Base-by-base conservation (phyloP, 805 yeast genomes). In the Metschnikowia lachancei region DNA sequence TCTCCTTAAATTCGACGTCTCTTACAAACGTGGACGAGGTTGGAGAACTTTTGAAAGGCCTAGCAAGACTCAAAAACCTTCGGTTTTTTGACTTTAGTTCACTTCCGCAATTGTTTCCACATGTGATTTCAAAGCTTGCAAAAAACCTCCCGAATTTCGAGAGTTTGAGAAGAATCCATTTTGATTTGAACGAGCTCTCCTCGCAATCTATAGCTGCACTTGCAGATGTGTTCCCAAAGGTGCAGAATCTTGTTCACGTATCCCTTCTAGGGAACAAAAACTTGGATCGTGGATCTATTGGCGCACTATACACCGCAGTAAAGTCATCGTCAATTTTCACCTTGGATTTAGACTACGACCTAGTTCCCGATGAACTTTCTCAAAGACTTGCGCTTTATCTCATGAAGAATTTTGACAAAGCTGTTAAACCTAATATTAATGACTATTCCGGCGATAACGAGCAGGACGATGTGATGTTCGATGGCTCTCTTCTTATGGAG, bases 401-500 rank as follows among this genome's bases (percentile, higher is more conserved):
- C 46, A 78, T 79, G 83, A 70, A 76, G 52, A 79, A 79, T 57
- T 74, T 79, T 78, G 81, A 78, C 55, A 64, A 61, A 29, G 66
- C 67, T 20, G 61, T 77, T 54, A 72, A 51, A 18, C 57, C 57
- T 2, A 53, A 51, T 10, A 51, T 53, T 47, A 43, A 50, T 37
- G 43, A 49, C 66, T 52, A 58, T 59, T 39, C 65, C 12, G 55
- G 47, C 13, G 55, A 52, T n/a, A 47, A 34, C 13, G 35, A 51
- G 67, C 67, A 86, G 77, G 75, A 71, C 60, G 92, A 86, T 52
- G 69, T 86, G 40, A 74, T 86, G 62, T 84, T 82, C 61, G 92
- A 85, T 65, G 94, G 92, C 5, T 77, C 89, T 0, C 67, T 86
- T 46, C 71, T 86, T 40, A 82, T 88, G 57, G 84, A 83, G 61